phyloP scores from a whole-genome alignment of 108 stramenopile genomes.

The Skeletonema menzelii region DNA sequence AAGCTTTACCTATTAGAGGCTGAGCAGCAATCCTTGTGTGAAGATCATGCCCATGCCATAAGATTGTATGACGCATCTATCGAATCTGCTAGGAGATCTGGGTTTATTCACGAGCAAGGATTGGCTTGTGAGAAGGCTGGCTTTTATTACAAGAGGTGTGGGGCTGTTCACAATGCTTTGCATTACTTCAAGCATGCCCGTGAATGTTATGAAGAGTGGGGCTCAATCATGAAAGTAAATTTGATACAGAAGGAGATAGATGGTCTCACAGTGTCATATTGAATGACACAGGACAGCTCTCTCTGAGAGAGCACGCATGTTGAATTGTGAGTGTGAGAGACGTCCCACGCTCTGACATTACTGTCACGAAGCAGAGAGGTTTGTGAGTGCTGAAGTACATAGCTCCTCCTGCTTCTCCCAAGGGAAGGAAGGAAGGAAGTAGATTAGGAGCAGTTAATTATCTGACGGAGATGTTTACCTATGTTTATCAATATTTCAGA shows the following conservation, averaged over 20 bases:
- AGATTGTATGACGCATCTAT: conserved; percentile 13
- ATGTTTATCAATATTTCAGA: neutral
- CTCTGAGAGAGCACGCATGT: conserved; percentile 24
- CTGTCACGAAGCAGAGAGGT: conserved; percentile 35
- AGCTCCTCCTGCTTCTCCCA: conserved; percentile 1
- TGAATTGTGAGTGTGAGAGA: conserved; percentile 16
- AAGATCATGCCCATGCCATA: neutral
- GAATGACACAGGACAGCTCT: conserved; percentile 30
- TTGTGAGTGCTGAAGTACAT: conserved; percentile 27
- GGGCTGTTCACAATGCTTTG: neutral
- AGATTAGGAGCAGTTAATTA: neutral
- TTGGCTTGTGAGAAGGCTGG: conserved; percentile 8
- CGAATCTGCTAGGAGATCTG: neutral
- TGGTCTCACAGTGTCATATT: too few species aligned
- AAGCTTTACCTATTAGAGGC: conserved; percentile 12
- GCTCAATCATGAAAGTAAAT: neutral
- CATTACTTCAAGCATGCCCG: neutral
- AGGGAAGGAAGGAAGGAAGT: too few species aligned
- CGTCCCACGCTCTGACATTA: conserved; percentile 31
- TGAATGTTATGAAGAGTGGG: conserved; percentile 1
- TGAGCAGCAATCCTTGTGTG: conserved; percentile 10
- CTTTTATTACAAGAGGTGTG: neutral
- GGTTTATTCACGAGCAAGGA: neutral
- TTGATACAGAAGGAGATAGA: neutral
- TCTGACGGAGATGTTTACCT: too few species aligned